Evolutionary conservation across 768 basidiomycete genomes (phyloP), one percentile per base, ranked within the genome.

Genomic region (Kondoa malvinella): DNA sequence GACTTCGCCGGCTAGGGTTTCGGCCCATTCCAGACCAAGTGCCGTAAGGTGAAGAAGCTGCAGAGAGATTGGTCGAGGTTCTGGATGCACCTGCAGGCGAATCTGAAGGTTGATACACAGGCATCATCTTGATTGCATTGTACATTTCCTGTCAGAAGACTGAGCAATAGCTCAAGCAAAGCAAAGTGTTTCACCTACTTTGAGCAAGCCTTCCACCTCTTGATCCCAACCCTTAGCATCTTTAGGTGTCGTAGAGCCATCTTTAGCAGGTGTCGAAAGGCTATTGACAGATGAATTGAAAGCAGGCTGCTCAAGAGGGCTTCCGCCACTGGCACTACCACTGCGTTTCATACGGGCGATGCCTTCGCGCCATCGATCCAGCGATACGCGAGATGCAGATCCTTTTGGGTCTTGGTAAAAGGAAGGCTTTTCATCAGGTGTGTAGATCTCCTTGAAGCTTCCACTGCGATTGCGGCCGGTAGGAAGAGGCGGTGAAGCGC

Each of bases 141-240:
- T 92, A 99, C 82, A 99, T 94, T 74, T 99, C 95, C 89, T 92
- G 71, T 0, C 29, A 17, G 25, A 31, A 30, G 1, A 62, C 63
- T n/a, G 15, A 66, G n/a, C 34, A 8, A 64, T 3, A 65, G 61
- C 71, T 68, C 67, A 57, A 66, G 61, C 25, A 63, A 56, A 40
- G 34, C 17, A 29, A 27, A 26, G 3, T 15, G n/a, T 3, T 25
- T 4, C 21, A 72, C 78, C 56, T 58, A 89, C 90, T 82, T 90
- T 92, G 70, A 99, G 83, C 70, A 89, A 74, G 68, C 72, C 81
- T 77, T 96, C 92, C 82, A 96, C 85, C 67, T 94, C 92, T 15
- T 17, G 2, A 26, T 71, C 70, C 69, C 69, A 65, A 50, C 1
- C 40, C 62, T 2, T 57, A 30, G n/a, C n/a, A n/a, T n/a, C n/a